These are phyloP conservation scores for Arthrobotrys sphaeroides DNA, from an alignment of 2,329 filamentous ascomycete genomes.

Conservation along the genomic window DNA sequence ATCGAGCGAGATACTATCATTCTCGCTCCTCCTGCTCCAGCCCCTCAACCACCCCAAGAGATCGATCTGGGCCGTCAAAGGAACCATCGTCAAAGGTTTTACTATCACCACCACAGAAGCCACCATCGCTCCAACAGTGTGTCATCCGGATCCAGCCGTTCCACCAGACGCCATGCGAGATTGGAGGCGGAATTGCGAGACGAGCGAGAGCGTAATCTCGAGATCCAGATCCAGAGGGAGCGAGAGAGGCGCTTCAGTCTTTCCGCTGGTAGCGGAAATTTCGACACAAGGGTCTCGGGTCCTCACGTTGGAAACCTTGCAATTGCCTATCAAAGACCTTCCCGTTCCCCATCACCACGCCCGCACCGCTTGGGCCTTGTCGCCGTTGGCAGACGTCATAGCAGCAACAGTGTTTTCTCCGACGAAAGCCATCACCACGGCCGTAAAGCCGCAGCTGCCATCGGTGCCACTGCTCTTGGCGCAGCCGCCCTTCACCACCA, in stretches of 20 bases:
- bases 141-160: conserved; percentile 48
- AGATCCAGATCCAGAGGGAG: conserved; percentile 48
- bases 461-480: conserved; percentile 45
- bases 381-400: conserved; percentile 46
- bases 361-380: conserved; percentile 31
- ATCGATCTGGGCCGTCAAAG: conserved; percentile 36
- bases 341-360: conserved; percentile 40
- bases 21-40: conserved; percentile 30
- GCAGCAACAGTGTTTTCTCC: conserved; percentile 37
- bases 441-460: conserved; percentile 31
- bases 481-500: conserved; percentile 38
- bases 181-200: conserved; percentile 44
- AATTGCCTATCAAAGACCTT: conserved; percentile 39
- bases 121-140: conserved; percentile 41
- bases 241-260: conserved; percentile 51
- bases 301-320: conserved; percentile 48
- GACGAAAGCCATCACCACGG: conserved; percentile 44
- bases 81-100: conserved; percentile 46
- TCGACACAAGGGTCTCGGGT: conserved; percentile 41
- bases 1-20: conserved; percentile 53
- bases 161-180: conserved; percentile 39
- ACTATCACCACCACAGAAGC: conserved; percentile 52
- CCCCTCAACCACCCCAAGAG: conserved; percentile 33
- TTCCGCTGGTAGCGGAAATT: conserved; percentile 36
- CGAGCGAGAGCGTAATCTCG: conserved; percentile 48